These are phyloP conservation scores for Coleophoma cylindrospora DNA, from an alignment of 2,329 filamentous ascomycete species.

Conservation along the genomic window DNA sequence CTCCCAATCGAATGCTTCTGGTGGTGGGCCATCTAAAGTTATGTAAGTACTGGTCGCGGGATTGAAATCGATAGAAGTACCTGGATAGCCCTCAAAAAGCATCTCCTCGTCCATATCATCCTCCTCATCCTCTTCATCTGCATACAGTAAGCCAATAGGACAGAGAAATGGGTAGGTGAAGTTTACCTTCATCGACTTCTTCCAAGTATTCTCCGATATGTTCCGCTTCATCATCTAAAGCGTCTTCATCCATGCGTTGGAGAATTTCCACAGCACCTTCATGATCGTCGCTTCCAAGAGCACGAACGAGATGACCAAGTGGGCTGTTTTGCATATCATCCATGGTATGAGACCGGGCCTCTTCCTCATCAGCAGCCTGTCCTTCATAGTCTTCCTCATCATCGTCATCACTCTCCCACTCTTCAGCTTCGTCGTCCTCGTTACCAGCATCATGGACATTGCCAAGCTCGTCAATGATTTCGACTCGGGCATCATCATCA, in stretches of 20 bases:
- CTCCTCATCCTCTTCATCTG: slow-evolving; percentile 65
- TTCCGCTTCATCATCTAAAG: slow-evolving; percentile 39
- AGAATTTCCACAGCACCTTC: slow-evolving; percentile 29
- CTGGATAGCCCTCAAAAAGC: slow-evolving; percentile 53
- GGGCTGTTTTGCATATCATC: slow-evolving; percentile 30
- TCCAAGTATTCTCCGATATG: slow-evolving; percentile 44
- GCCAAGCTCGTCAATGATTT: slow-evolving; percentile 61
- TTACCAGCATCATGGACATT: slow-evolving; percentile 43
- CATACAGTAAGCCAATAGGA: background rate
- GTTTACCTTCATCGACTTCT: slow-evolving; percentile 50
- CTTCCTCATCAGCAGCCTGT: slow-evolving; percentile 46
- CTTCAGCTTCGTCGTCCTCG: slow-evolving; percentile 51
- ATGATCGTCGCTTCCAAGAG: slow-evolving; percentile 31
- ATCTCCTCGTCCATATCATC: slow-evolving; percentile 65
- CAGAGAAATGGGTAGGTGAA: slow-evolving; percentile 13
- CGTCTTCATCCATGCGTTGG: slow-evolving; percentile 38
- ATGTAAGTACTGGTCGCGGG: slow-evolving; percentile 2
- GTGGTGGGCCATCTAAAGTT: slow-evolving; percentile 17
- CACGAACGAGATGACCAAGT: slow-evolving; percentile 51
- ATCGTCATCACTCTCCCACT: slow-evolving; percentile 57
- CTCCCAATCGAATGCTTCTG: slow-evolving; percentile 53
- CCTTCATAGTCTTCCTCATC: slow-evolving; percentile 49
- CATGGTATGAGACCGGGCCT: slow-evolving; percentile 40
- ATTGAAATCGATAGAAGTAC: slow-evolving; percentile 33
- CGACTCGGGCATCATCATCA: slow-evolving; percentile 38